Base-by-base conservation (phyloP, 805 yeast genomes). In the Kuraishia borneana region DNA sequence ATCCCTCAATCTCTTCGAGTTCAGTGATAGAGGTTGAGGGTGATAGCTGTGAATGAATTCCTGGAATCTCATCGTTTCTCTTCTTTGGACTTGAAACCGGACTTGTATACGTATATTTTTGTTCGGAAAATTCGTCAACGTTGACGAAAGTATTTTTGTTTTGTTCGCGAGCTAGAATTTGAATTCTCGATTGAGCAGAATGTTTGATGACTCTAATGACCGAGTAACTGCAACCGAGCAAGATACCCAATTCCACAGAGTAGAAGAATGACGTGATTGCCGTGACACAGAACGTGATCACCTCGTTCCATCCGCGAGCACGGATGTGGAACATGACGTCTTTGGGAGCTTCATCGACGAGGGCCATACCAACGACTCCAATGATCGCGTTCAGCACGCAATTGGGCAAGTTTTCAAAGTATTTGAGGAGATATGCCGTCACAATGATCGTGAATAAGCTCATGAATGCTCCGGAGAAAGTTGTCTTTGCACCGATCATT, bases 241-340 rank as follows among this genome's bases (percentile, higher is more conserved):
- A 75, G 32, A 92, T 84, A 2, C 98, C 97, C 12, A 81, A 76
- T 53, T 89, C 95, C 51, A 88, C 76, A 0, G 96, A 85, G 52
- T 69, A 77, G 43, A 76, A 70, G 17, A 82, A 49, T 0, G 94
- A 79, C 1, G 76, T 67, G 2, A 65, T 27, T 5, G 82, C 60
- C 0, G 92, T 82, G n/a, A 80, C 61, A 12, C 62, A 55, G 45
- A 83, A 74, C 0, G 88, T 77, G 5, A 73, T 51, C 3, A 89
- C 51, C 47, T 89, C 98, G 46, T 75, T 73, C 55, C 73, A 83
- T 0, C 96, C 96, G 17, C 66, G 61, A 5, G 88, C 73, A 34
- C 60, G 58, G 63, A 76, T 66, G 55, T 84, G 95, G 53, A 85
- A 89, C 36, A 44, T 51, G 18, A 89, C 37, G 46, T 87, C 96